Base-by-base conservation (phyloP, 139 green algal species). In the Micractinium conductrix region DNA sequence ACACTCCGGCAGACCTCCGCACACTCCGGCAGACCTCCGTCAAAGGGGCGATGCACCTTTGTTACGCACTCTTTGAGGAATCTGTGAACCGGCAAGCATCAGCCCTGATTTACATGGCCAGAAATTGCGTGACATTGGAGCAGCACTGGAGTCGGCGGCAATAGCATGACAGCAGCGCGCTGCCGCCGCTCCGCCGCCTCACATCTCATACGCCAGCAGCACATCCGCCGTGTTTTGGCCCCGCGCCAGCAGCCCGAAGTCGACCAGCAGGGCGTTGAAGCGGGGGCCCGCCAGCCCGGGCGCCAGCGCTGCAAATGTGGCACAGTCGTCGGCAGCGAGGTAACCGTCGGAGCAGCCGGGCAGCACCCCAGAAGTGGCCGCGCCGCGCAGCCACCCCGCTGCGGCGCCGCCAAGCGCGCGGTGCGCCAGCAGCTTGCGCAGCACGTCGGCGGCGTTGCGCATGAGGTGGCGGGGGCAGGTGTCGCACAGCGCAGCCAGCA, bases 201-300 rank as follows among this genome's bases (percentile, higher is more conserved):
- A 94, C 79, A 96, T 62, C 75, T 96, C 89, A 50, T 97, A 97
- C 7, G 89, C 89, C n/a, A 96, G 83, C 84, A 97, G 83, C 21
- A 91, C 89, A 73, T 96, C 94, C 1, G 44, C 68, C 16, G 79
- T 90, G n/a, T 88, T 89, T 72, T 96, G 91, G 2, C 92, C 86
- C 1, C 93, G 83, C 2, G 88, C 84, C 9, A 97, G 65, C 42
- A 84, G 79, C 24, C 89, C 93, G 84, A 96, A 93, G 74, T 97
- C 94, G 19, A 80, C 45, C 19, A 95, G 83, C 38, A 97, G 75
- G 4, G 91, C 89, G 38, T 94, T 89, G 79, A 97, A 92, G 38
- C 91, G 84, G 10, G 85, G 79, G 7, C 91, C 68, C 1, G 72
- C 68, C 42, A 96, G 87, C 33, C 55, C 1, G 24, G 85, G 67